A percentile compares a stretch with the other conserved stretches of the same genome.
Evolutionary conservation across 345 rosid species (phyloP).

Genomic region (Iberis pinnata): DNA sequence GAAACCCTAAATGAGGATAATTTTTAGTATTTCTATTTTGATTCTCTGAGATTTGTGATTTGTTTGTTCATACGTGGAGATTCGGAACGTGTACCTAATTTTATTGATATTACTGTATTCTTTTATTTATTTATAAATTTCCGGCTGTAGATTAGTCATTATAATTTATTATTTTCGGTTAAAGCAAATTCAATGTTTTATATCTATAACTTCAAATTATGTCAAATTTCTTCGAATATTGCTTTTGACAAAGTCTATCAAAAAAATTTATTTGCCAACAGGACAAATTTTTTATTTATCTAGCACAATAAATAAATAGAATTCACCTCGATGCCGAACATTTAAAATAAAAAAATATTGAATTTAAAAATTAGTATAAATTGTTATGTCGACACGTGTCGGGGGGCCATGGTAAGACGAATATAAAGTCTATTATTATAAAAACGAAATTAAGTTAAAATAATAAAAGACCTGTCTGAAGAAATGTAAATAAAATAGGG

Average conservation of each 20-base stretch:
- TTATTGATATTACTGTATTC: not conserved
- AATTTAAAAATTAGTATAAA: not conserved
- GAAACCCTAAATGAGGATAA: not conserved
- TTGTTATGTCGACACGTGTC: slow-evolving; percentile 2
- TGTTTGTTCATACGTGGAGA: slow-evolving; percentile 18
- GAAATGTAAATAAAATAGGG: not conserved
- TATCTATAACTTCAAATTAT: too few relatives aligned
- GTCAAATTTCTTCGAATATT: slow-evolving; percentile 13
- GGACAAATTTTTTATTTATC: not conserved
- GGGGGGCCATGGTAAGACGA: slow-evolving; percentile 21
- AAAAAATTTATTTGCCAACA: not conserved
- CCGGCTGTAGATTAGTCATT: slow-evolving; percentile 12
- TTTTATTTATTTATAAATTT: not conserved
- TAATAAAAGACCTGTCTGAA: slow-evolving; percentile 11
- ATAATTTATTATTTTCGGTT: not conserved
- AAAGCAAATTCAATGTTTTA: not conserved
- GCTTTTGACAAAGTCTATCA: slow-evolving; percentile 6
- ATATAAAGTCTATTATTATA: slow-evolving; percentile 7
- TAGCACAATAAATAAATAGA: not conserved
- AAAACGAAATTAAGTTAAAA: slow-evolving; percentile 8
- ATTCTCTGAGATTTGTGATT: not conserved
- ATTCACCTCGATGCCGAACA: slow-evolving; percentile 24
- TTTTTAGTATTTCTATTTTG: not conserved
- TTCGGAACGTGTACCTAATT: slow-evolving; percentile 11
- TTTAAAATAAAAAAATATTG: not conserved